Conservation (phyloP, 1,284 basidiomycete genomes). For the Neolentinus lepideus region DNA sequence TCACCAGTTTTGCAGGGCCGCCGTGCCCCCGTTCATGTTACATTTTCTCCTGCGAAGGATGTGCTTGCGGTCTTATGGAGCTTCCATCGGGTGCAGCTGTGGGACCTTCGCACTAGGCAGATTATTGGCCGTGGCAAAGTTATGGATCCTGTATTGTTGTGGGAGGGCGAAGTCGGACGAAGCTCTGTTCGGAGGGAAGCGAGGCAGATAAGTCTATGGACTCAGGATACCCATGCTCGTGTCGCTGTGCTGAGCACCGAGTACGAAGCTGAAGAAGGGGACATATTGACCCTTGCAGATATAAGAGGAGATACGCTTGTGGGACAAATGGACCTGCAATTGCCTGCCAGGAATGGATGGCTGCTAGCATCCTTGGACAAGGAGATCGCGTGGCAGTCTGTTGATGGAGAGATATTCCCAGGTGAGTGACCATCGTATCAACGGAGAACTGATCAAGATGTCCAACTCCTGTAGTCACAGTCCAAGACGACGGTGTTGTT, state of each 20-base stretch:
- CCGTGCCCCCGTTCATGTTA: constrained; percentile 56
- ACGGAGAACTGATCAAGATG: background rate
- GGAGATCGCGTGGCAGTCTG: constrained; percentile 38
- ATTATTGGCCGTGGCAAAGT: constrained; percentile 56
- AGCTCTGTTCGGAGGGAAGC: constrained; percentile 5
- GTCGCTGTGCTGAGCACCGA: background rate
- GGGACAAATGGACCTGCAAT: constrained; percentile 9
- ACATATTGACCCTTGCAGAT: constrained; percentile 9
- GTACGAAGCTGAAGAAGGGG: background rate
- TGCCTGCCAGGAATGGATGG: constrained; percentile 34
- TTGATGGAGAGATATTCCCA: constrained; percentile 40
- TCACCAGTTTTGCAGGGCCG: constrained; percentile 16
- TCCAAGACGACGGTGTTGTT: constrained; percentile 16
- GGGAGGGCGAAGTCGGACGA: constrained; percentile 29
- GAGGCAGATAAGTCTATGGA: background rate
- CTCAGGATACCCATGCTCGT: background rate
- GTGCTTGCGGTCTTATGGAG: constrained; percentile 68
- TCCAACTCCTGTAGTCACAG: constrained; percentile 13
- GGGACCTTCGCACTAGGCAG: constrained; percentile 60
- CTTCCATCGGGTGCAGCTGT: constrained; percentile 55
- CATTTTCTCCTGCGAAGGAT: constrained; percentile 56
- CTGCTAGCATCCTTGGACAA: constrained; percentile 26
- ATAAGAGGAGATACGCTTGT: constrained; percentile 6
- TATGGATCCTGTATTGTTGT: constrained; percentile 50
- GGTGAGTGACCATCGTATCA: constrained; percentile 28